Evolutionary conservation across 2,329 filamentous ascomycete species (phyloP).

Genomic region (Beauveria medogensis): DNA sequence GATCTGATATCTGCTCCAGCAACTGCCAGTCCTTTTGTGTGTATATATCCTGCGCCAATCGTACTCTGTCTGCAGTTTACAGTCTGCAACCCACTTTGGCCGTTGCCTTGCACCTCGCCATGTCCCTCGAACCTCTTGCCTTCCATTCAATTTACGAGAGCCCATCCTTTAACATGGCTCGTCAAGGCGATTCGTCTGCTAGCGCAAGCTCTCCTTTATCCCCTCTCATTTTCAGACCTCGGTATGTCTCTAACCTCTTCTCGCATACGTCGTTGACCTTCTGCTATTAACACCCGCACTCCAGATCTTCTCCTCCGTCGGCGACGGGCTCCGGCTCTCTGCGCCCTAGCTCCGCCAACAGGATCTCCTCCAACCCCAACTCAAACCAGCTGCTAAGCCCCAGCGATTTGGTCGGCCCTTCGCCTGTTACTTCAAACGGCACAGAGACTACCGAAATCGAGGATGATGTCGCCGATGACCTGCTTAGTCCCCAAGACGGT

Average conservation of each 20-base stretch:
- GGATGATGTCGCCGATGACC: slow-evolving; percentile 61
- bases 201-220: slow-evolving; percentile 23
- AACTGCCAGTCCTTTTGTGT: not conserved
- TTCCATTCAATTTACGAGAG: not conserved
- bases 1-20: not conserved
- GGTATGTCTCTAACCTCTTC: slow-evolving; percentile 33
- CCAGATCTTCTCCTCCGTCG: slow-evolving; percentile 29
- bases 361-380: slow-evolving; percentile 43
- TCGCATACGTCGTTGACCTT: not conserved
- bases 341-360: slow-evolving; percentile 42
- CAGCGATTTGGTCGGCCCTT: slow-evolving; percentile 68
- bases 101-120: not conserved
- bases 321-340: slow-evolving; percentile 38
- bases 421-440: slow-evolving; percentile 77
- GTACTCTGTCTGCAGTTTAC: not conserved
- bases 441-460: slow-evolving; percentile 80
- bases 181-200: not conserved
- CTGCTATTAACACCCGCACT: not conserved
- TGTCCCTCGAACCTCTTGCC: not conserved
- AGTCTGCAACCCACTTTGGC: not conserved
- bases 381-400: slow-evolving; percentile 52
- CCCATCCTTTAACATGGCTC: not conserved
- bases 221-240: slow-evolving; percentile 39
- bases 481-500: slow-evolving; percentile 25
- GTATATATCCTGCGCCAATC: slow-evolving; percentile 6